phyloP scores from a whole-genome alignment of 2,329 filamentous ascomycete species.

The Phialophora tarda region DNA sequence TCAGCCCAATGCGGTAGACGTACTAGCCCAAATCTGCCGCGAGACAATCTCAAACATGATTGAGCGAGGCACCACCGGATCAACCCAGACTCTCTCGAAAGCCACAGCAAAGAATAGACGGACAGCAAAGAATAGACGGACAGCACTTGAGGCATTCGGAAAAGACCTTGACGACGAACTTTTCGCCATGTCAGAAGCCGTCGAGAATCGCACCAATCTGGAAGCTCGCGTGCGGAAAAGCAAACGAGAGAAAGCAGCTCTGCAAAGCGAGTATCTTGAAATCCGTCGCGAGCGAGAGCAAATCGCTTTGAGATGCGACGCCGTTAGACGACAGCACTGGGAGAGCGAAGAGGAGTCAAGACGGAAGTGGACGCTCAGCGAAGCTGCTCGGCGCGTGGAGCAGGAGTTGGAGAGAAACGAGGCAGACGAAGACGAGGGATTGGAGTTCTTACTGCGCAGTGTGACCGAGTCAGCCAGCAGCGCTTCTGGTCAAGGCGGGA shows the following conservation, averaged over 20 bases:
- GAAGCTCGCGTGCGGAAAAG: conserved; percentile 53
- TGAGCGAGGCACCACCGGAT: conserved; percentile 49
- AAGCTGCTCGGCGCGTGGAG: conserved; percentile 49
- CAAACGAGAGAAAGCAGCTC: conserved; percentile 52
- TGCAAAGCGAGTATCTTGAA: conserved; percentile 55
- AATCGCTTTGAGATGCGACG: conserved; percentile 58
- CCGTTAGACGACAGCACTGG: conserved; percentile 51
- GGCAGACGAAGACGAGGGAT: conserved; percentile 41
- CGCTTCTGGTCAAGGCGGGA: conserved; percentile 48
- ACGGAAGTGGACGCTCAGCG: conserved; percentile 36
- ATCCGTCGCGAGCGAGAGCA: conserved; percentile 57
- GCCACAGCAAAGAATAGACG: conserved; percentile 49
- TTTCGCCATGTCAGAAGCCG: conserved; percentile 58
- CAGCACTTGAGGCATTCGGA: conserved; percentile 56
- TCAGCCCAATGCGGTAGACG: conserved; percentile 59
- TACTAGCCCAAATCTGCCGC: conserved; percentile 57
- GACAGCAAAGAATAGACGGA: conserved; percentile 54
- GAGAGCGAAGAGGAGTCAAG: conserved; percentile 47
- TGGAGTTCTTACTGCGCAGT: conserved; percentile 52
- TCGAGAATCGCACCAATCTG: conserved; percentile 57
- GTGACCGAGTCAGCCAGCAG: conserved; percentile 51
- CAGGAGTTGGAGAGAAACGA: conserved; percentile 49
- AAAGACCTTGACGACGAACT: conserved; percentile 56
- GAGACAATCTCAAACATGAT: conserved; percentile 56
- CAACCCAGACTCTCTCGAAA: conserved; percentile 9